Conservation (phyloP, 257 asterid genomes). For the Mitragyna speciosa region DNA sequence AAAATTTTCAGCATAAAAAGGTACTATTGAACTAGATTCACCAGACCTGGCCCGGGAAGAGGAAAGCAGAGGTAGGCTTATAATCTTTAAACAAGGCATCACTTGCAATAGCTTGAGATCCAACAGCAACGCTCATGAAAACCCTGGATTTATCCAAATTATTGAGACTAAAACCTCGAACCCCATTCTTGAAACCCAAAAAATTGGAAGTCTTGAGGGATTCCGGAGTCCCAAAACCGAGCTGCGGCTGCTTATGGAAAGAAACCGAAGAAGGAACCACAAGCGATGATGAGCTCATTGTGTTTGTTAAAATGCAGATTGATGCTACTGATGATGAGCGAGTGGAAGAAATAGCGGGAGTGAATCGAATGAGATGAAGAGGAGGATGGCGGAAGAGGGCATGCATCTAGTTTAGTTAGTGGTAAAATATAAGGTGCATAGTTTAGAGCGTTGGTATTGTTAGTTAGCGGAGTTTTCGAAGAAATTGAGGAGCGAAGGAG, state of each 20-base stretch:
- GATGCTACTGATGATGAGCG: neutral
- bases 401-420: conserved; percentile 17
- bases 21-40: neutral
- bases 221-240: conserved; percentile 28
- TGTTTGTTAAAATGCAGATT: conserved; percentile 19
- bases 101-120: conserved; percentile 57
- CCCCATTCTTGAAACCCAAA: conserved; percentile 47
- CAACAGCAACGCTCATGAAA: conserved; percentile 65
- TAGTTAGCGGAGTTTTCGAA: conserved; percentile 52
- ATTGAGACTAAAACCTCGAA: conserved; percentile 31
- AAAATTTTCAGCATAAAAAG: neutral
- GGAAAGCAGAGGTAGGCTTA: conserved; percentile 79
- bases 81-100: conserved; percentile 74
- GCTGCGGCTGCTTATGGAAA: conserved; percentile 31
- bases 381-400: conserved; percentile 21
- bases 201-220: conserved; percentile 34
- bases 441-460: neutral
- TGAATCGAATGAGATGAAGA: neutral
- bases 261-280: conserved; percentile 59
- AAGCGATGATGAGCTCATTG: conserved; percentile 46
- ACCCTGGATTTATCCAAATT: conserved; percentile 62
- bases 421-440: neutral
- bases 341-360: conserved; percentile 13
- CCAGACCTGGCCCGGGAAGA: conserved; percentile 95
- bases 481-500: conserved; percentile 28